Conservation (phyloP, 495 filamentous ascomycete species). For the Penicillium canariense region DNA sequence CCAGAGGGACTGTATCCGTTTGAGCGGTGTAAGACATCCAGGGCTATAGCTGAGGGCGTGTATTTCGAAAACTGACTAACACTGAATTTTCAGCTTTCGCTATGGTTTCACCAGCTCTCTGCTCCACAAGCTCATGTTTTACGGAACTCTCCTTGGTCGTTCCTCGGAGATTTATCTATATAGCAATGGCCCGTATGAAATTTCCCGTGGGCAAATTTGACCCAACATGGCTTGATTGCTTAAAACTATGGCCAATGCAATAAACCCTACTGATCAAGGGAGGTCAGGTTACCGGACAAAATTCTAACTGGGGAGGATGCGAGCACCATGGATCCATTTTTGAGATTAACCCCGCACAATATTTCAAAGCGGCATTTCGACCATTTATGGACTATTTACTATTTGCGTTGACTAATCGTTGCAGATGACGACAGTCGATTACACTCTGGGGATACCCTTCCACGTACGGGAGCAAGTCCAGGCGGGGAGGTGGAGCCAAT, state of each 20-base stretch:
- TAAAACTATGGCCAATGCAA: conserved; percentile 28
- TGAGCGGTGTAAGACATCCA: too few species aligned
- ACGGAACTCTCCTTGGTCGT: too few species aligned
- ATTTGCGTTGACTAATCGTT: too few species aligned
- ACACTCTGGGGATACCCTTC: not conserved
- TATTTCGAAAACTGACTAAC: too few species aligned
- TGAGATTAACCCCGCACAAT: too few species aligned
- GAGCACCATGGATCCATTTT: conserved; percentile 24
- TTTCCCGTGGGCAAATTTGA: conserved; percentile 41
- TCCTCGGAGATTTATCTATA: too few species aligned
- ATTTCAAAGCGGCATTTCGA: too few species aligned
- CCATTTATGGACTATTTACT: too few species aligned
- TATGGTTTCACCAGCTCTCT: conserved; percentile 19
- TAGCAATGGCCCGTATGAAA: conserved; percentile 34
- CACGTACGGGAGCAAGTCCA: conserved; percentile 7
- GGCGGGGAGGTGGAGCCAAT: not conserved
- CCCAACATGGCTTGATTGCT: conserved; percentile 11
- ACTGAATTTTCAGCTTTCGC: conserved; percentile 13
- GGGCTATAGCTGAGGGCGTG: too few species aligned
- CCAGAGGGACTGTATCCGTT: too few species aligned
- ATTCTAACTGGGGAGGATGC: conserved; percentile 41
- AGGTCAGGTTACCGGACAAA: conserved; percentile 31
- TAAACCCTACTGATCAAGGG: conserved; percentile 29
- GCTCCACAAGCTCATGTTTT: conserved; percentile 23
- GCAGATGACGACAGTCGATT: too few species aligned